A percentile compares a stretch with the other conserved stretches of the same genome.
Conservation (phyloP, 2,329 filamentous ascomycete genomes). For the Sporothrix variecibatus region DNA sequence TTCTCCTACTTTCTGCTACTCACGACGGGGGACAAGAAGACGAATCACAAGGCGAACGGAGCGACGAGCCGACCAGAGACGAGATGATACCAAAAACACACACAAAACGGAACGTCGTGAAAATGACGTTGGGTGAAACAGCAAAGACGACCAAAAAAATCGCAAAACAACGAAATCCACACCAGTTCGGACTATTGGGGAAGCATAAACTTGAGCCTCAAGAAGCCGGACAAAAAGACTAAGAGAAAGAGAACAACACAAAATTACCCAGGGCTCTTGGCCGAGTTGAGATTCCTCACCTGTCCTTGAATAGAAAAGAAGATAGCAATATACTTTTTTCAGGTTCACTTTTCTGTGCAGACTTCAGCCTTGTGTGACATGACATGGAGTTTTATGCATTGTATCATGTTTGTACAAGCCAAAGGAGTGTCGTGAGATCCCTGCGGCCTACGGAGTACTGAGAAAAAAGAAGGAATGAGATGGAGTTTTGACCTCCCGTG, state of each 20-base stretch:
- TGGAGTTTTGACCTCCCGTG: too few relatives aligned
- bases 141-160: neutral
- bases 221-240: neutral
- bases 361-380: neutral
- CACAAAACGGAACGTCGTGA: neutral
- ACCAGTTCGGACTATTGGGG: neutral
- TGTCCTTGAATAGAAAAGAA: neutral
- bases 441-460: too few relatives aligned
- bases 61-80: neutral
- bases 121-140: neutral
- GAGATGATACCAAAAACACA: neutral
- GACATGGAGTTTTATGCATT: too few relatives aligned
- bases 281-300: neutral
- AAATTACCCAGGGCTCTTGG: too few relatives aligned
- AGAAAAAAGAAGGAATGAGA: too few relatives aligned
- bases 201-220: too few relatives aligned
- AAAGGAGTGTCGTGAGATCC: neutral
- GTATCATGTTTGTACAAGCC: neutral
- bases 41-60: neutral
- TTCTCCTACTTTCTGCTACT: neutral
- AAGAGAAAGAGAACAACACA: too few relatives aligned
- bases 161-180: neutral
- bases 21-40: neutral
- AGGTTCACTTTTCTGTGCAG: neutral
- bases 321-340: neutral